Base-by-base conservation (phyloP, 106 monocot genomes). In the Acorus calamus region DNA sequence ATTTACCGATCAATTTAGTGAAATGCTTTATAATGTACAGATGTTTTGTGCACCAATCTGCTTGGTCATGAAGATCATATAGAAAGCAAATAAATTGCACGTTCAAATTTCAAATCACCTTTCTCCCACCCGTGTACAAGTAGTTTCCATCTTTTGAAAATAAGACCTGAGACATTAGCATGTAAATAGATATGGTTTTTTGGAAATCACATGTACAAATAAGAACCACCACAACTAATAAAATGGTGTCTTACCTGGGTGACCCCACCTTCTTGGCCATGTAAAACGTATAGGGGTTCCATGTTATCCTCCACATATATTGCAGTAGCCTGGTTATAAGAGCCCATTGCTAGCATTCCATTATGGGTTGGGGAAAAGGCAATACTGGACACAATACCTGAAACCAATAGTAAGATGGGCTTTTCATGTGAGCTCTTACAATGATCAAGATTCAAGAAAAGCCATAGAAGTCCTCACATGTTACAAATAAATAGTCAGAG, bases 71-170 rank as follows among this genome's bases (percentile, higher is more conserved):
- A 28, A 28, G 0, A 28, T 28, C 28, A 1, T 28, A 28, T 28
- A 49, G 42, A 63, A 44, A 63, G 50, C 47, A 63, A 11, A 63
- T 12, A 7, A 5, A 44, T 8, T 42, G 42, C 8, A 44, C 2
- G 4, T 6, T 57, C 28, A 11, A 44, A 57, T 57, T 28, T 28
- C 11, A 3, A 66, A 7, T 57, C 79, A 92, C 92, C 87, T 86
- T 94, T 47, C 93, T 64, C 9, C 94, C 94, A 45, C 94, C 94
- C 10, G 89, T 89, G 73, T 94, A 94, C 44, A 94, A 53, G 72
- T 86, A 89, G 60, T 89, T 94, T 45, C 94, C 94, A 76, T 94
- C 94, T 84, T 86, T 86, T 14, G 94, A 94, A 59, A 94, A 94
- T 13, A 79, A 61, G 42, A 89, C 89, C 82, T 93, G 71, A 45